Percentiles rank a stretch among this genome's conserved stretches.
Evolutionary conservation across 23 red algal species (phyloP).

Genomic region (Gracilaria gracilis): DNA sequence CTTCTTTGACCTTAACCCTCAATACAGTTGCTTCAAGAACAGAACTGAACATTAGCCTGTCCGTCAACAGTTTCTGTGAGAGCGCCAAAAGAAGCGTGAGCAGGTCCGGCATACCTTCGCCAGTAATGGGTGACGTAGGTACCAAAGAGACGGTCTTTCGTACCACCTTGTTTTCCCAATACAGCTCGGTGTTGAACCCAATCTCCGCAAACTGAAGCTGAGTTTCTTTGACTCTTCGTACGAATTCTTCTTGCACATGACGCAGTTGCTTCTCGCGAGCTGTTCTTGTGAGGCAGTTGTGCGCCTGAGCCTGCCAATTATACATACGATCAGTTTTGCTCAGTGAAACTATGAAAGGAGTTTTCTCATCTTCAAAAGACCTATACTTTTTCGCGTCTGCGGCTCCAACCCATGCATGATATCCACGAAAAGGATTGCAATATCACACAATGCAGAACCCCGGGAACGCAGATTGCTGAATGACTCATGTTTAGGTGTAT

Average conservation of each 20-base stretch:
- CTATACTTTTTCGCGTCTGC: slow-evolving; percentile 94
- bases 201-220: slow-evolving; percentile 90
- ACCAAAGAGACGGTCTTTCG: slow-evolving; percentile 89
- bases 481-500: slow-evolving; percentile 97
- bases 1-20: slow-evolving; percentile 97
- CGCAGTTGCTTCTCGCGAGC: slow-evolving; percentile 71
- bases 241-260: slow-evolving; percentile 86
- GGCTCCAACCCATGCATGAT: slow-evolving; percentile 99
- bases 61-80: slow-evolving; percentile 85
- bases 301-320: slow-evolving; percentile 85
- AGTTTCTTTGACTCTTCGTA: slow-evolving; percentile 76
- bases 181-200: slow-evolving; percentile 97
- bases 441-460: slow-evolving; percentile 96
- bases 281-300: slow-evolving; percentile 67
- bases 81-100: slow-evolving; percentile 90
- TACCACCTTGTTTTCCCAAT: slow-evolving; percentile 94
- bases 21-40: slow-evolving; percentile 90
- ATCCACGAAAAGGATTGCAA: slow-evolving; percentile 99
- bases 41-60: slow-evolving; percentile 85
- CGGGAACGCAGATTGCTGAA: slow-evolving; percentile 98
- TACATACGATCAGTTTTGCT: slow-evolving; percentile 99
- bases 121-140: slow-evolving; percentile 94
- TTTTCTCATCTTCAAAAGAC: slow-evolving; percentile 93
- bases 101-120: slow-evolving; percentile 98
- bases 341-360: slow-evolving; percentile 95